Conservation (phyloP, 768 basidiomycete genomes). For the Suillus brevipes region DNA sequence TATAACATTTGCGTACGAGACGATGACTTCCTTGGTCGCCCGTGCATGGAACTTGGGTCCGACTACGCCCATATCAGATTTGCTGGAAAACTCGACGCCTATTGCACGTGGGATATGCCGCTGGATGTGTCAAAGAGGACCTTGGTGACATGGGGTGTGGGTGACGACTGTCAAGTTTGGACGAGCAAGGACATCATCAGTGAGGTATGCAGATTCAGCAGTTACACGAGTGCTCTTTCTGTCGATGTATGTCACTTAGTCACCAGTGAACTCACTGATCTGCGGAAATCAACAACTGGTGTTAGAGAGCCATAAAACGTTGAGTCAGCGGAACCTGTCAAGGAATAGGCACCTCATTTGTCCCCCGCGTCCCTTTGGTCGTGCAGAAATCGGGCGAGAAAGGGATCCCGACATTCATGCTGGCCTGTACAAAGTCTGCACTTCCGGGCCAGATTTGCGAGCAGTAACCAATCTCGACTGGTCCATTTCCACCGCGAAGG, state of each 20-base stretch:
- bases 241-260: conserved; percentile 14
- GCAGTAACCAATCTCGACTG: conserved; percentile 60
- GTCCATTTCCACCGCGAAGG: conserved; percentile 52
- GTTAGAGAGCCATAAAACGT: not conserved
- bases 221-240: conserved; percentile 20
- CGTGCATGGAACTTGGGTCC: conserved; percentile 39
- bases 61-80: conserved; percentile 12
- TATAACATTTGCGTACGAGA: conserved; percentile 18
- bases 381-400: conserved; percentile 59
- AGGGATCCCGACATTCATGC: conserved; percentile 51
- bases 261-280: conserved; percentile 2
- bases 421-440: conserved; percentile 54
- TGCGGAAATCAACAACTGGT: not conserved
- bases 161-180: conserved; percentile 21
- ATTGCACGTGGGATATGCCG: conserved; percentile 8
- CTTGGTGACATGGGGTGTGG: conserved; percentile 9
- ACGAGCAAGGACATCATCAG: conserved; percentile 19
- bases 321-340: not conserved
- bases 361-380: conserved; percentile 55
- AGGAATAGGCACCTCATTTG: conserved; percentile 49
- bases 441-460: conserved; percentile 46
- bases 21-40: conserved; percentile 53
- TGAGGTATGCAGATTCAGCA: conserved; percentile 25
- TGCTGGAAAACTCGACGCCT: conserved; percentile 7
- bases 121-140: conserved; percentile 9